Evolutionary conservation across 805 yeast species (phyloP), one percentile per base, ranked within the genome.

Genomic region (Jamesozyma piceae): DNA sequence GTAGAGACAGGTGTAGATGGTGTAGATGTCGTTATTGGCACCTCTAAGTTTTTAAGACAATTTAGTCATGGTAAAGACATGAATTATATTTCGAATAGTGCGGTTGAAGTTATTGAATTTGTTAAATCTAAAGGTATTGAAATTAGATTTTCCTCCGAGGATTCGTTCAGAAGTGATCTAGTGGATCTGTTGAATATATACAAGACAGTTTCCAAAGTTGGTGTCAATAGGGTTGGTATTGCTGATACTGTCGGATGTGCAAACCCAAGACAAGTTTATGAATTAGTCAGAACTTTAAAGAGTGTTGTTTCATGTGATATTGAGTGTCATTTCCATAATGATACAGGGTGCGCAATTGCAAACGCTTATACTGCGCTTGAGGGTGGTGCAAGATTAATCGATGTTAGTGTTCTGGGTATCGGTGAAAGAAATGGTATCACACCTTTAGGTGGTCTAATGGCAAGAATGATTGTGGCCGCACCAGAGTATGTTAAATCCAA

Each of bases 161-260:
- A 90, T 69, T 87, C 96, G 9, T 90, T 90, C 78, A 83, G 98
- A 71, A 82, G 95, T 37, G 97, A 90, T 65, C 77, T 92, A 54
- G 97, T 90, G 45, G 98, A 90, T 62, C 72, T 90, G 62, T 77
- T 90, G 60, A 90, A 90, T 71, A 92, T 90, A 56, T 90, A 90
- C 74, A 83, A 88, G 67, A 88, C 97, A 22, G 98, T 90, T 51
- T 95, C 85, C 72, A 85, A 87, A 71, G 86, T 90, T 55, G 98
- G 98, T 58, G 98, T 90, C 49, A 88, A 92, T 75, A 80, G 98
- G 68, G 96, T 90, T 43, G 98, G 98, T 71, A 90, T 90, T 69
- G 98, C 98, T 53, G 98, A 90, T 65, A 90, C 98, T 30, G 98
- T 90, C 44, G 98, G 98, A 39, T 83, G 97, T 66, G 98, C 98